phyloP scores from a whole-genome alignment of 169 alveolate genomes.

The Toxoplasma gondii region DNA sequence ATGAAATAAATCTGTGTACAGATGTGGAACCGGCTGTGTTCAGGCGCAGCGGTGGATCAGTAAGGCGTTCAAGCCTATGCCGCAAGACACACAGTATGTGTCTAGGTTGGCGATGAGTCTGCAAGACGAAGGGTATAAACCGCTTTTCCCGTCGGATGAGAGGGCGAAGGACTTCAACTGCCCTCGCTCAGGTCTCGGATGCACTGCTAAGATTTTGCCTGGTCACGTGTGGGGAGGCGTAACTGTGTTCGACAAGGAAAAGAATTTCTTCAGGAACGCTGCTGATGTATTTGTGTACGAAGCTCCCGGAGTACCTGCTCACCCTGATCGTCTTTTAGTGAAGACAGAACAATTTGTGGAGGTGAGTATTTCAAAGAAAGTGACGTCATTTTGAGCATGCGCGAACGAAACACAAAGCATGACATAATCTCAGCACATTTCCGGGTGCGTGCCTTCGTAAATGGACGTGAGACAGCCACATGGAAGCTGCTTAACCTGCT shows the following conservation, averaged over 20 bases:
- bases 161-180: neutral
- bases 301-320: neutral
- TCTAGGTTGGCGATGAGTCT: neutral
- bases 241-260: neutral
- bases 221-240: conserved; percentile 40
- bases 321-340: neutral
- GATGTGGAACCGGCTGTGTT: neutral
- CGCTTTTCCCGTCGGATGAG: neutral
- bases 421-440: neutral
- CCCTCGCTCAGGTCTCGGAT: neutral
- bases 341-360: neutral
- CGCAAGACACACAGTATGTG: neutral
- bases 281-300: conserved; percentile 9
- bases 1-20: neutral
- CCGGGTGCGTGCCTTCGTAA: too few species aligned
- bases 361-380: neutral
- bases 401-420: neutral
- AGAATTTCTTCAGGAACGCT: conserved; percentile 1
- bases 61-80: conserved; percentile 26
- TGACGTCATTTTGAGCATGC: neutral
- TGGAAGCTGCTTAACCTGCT: neutral
- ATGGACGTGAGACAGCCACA: neutral
- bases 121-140: neutral
- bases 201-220: neutral
- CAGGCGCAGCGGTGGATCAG: conserved; percentile 21